phyloP scores from a whole-genome alignment of 768 basidiomycete genomes.

The Leucocoprinus sp. region DNA sequence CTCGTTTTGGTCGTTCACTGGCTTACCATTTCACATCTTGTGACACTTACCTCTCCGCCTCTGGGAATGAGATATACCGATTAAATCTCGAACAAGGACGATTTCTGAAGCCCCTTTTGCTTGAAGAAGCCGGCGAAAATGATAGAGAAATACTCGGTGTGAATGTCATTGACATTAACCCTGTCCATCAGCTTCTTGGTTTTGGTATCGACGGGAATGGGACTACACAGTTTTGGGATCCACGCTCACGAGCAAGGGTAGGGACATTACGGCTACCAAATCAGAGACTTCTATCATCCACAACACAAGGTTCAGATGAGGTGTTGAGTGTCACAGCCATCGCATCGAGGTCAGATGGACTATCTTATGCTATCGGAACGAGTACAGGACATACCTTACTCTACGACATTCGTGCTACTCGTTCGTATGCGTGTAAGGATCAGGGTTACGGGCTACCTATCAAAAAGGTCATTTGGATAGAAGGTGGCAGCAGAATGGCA shows the following conservation, averaged over 20 bases:
- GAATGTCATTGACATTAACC: constrained; percentile 88
- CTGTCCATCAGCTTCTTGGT: constrained; percentile 81
- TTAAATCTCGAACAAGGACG: constrained; percentile 94
- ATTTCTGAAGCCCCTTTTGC: constrained; percentile 74
- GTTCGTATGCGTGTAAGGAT: constrained; percentile 84
- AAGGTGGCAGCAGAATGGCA: constrained; percentile 76
- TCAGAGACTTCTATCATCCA: constrained; percentile 38
- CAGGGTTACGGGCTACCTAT: constrained; percentile 94
- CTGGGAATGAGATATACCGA: constrained; percentile 84
- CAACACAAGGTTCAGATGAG: constrained; percentile 21
- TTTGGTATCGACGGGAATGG: constrained; percentile 87
- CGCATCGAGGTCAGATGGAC: constrained; percentile 76
- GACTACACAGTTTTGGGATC: constrained; percentile 95
- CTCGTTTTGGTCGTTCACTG: constrained; percentile 84
- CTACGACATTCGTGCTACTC: constrained; percentile 85
- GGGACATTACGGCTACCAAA: constrained; percentile 60
- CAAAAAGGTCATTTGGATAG: constrained; percentile 81
- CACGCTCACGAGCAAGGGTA: constrained; percentile 68
- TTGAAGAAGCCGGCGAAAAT: constrained; percentile 39
- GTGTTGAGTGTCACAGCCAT: constrained; percentile 73
- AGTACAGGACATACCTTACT: constrained; percentile 91
- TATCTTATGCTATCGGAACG: constrained; percentile 91
- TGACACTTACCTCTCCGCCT: constrained; percentile 78
- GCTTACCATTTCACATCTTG: constrained; percentile 94
- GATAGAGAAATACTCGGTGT: constrained; percentile 68